A percentile compares a stretch with the other conserved stretches of the same genome.
Conservation (phyloP, 441 rosid species). For the Aquilaria agallochum region DNA sequence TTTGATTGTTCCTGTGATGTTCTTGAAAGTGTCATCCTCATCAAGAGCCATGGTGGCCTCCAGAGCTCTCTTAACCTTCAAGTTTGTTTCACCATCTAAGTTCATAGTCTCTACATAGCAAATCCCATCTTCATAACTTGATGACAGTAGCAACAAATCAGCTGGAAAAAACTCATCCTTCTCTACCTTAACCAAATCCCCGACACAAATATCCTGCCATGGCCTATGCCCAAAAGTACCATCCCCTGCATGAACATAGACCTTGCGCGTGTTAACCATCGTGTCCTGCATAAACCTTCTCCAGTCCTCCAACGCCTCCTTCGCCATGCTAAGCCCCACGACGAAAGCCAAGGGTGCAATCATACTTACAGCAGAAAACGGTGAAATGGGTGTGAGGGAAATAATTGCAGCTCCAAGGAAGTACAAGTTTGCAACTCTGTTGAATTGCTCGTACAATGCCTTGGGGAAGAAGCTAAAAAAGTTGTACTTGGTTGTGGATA, state of each 20-base stretch:
- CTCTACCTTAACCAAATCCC: conserved; percentile 60
- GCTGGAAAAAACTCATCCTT: conserved; percentile 64
- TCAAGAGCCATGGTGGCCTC: conserved; percentile 45
- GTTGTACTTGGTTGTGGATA: conserved; percentile 65
- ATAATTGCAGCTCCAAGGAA: conserved; percentile 53
- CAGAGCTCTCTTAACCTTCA: conserved; percentile 58
- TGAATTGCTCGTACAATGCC: conserved; percentile 68
- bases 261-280: conserved; percentile 42
- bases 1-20: conserved; percentile 36
- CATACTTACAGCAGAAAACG: conserved; percentile 38
- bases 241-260: conserved; percentile 41
- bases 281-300: conserved; percentile 53
- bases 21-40: conserved; percentile 34
- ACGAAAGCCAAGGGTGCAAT: conserved; percentile 61
- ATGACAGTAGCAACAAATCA: conserved; percentile 63
- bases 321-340: conserved; percentile 64
- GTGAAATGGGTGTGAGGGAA: conserved; percentile 46
- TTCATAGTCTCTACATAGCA: conserved; percentile 90
- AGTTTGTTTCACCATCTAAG: conserved; percentile 76
- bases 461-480: conserved; percentile 52
- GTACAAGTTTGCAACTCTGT: conserved; percentile 67
- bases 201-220: conserved; percentile 61
- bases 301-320: conserved; percentile 79
- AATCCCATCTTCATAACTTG: conserved; percentile 70
- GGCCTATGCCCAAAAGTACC: conserved; percentile 40